A percentile compares a stretch with the other conserved stretches of the same genome.
phyloP scores from a whole-genome alignment of 768 basidiomycete genomes.

The Mycena filopes region DNA sequence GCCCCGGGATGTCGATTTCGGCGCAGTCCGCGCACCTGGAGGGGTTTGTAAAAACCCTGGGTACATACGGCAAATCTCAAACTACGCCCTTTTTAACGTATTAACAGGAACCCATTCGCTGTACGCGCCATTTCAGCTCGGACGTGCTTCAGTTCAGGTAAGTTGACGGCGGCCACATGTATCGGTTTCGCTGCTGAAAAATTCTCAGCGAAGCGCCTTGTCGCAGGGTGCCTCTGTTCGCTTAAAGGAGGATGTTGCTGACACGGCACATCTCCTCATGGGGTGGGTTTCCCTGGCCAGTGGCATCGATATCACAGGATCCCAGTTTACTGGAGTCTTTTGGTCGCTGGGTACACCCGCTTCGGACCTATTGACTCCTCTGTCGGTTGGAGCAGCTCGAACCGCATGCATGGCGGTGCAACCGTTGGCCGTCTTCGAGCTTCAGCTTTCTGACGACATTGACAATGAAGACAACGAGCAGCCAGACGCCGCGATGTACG shows the following conservation, averaged over 20 bases:
- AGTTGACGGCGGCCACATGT: background rate
- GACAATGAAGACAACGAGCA: conserved; percentile 14
- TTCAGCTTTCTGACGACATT: conserved; percentile 23
- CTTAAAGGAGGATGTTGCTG: conserved; percentile 9
- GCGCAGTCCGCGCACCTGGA: background rate
- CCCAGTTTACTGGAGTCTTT: background rate
- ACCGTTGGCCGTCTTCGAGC: conserved; percentile 19
- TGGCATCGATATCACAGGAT: background rate
- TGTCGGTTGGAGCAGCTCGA: background rate
- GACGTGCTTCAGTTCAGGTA: conserved; percentile 13
- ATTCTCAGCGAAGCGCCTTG: conserved; percentile 14
- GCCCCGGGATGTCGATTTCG: too few relatives aligned
- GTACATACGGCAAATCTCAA: background rate
- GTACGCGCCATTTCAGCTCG: conserved; percentile 23
- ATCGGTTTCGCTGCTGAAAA: background rate
- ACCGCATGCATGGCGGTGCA: conserved; percentile 24
- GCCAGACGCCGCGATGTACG: background rate
- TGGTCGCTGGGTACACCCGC: background rate
- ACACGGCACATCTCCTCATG: conserved; percentile 5
- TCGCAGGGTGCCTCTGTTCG: conserved; percentile 28
- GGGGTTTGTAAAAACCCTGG: background rate
- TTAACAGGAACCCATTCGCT: conserved; percentile 10
- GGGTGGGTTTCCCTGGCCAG: conserved; percentile 5
- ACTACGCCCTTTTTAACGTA: background rate
- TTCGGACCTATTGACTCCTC: background rate